Base-by-base conservation (phyloP, 2,329 filamentous ascomycete genomes). In the Penicillium sp. region DNA sequence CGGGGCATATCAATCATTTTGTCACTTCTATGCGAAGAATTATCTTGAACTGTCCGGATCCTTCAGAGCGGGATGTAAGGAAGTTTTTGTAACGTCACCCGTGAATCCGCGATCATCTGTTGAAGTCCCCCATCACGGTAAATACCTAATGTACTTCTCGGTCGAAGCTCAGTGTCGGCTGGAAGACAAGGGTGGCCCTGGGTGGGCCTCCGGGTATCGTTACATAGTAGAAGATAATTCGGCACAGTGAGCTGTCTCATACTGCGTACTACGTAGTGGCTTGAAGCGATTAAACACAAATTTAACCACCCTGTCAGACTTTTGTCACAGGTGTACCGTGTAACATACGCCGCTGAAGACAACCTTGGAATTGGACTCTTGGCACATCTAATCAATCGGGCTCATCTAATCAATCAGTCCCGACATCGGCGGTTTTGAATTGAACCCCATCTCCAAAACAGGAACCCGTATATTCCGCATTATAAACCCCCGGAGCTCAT, bases 341-440 rank as follows among this genome's bases (percentile, higher is more conserved):
- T n/a, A n/a, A n/a, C n/a, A n/a, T n/a, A n/a, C n/a, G n/a, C n/a
- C n/a, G n/a, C n/a, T n/a, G n/a, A n/a, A n/a, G n/a, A n/a, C 19
- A 22, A 22, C 19, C 19, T 14, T 13, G 11, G 14, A 36, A 14
- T 44, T n/a, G n/a, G 13, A 13, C 5, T n/a, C 11, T 12, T 22
- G 12, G 22, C 16, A 14, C 22, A 50, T 50, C 47, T 50, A 50
- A 50, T 50, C 47, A 50, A 50, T 47, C 48, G 27, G 40, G 41
- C 19, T 45, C 27, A 50, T 50, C 48, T 50, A 47, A 50, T 50
- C 48, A 50, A 50, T 50, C 46, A 34, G 31, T 29, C 29, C 48
- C 48, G 48, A 50, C 19, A 50, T 50, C 48, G 48, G 43, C 37
- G 10, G n/a, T 5, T 36, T 40, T 35, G 31, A 28, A 10, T 40